Percentiles rank a stretch among this genome's conserved stretches.
Conservation (phyloP, 2,329 filamentous ascomycete species). For the Ophiobolus disseminans region DNA sequence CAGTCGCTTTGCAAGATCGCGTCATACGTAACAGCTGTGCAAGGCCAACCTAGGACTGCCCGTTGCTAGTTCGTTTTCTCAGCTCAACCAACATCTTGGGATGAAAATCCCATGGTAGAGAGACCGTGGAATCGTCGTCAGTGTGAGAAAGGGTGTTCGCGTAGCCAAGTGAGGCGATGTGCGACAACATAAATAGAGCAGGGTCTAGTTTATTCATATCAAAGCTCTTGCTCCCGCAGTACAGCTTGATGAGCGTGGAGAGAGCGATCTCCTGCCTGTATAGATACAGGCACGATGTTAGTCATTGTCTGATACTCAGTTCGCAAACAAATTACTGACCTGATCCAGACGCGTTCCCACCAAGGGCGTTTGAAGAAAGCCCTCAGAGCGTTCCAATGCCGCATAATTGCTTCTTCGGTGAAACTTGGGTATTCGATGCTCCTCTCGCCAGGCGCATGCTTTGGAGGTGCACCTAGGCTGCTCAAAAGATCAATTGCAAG, state of each 20-base stretch:
- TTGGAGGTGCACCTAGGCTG: conserved; percentile 3
- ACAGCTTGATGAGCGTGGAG: too few relatives aligned
- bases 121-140: too few relatives aligned
- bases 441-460: conserved; percentile 8
- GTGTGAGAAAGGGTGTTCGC: too few relatives aligned
- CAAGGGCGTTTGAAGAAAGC: conserved; percentile 6
- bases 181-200: too few relatives aligned
- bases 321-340: conserved; percentile 3
- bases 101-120: conserved; percentile 6
- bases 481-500: conserved; percentile 7
- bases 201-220: too few relatives aligned
- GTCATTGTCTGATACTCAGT: not conserved
- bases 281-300: not conserved
- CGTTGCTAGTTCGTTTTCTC: not conserved
- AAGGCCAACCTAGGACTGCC: conserved; percentile 1
- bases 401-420: not conserved
- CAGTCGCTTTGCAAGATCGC: conserved; percentile 4
- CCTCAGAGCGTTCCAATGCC: conserved; percentile 3
- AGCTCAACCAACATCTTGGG: conserved; percentile 2
- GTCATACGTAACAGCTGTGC: not conserved
- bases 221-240: too few relatives aligned
- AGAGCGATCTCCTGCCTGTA: not conserved
- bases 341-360: conserved; percentile 10
- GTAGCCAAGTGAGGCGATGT: too few relatives aligned
- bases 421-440: conserved; percentile 6